Percentiles rank a stretch among this genome's conserved stretches.
These are phyloP conservation scores for Microdochium nivale DNA, from an alignment of 2,329 filamentous ascomycete genomes.

Conservation along the genomic window DNA sequence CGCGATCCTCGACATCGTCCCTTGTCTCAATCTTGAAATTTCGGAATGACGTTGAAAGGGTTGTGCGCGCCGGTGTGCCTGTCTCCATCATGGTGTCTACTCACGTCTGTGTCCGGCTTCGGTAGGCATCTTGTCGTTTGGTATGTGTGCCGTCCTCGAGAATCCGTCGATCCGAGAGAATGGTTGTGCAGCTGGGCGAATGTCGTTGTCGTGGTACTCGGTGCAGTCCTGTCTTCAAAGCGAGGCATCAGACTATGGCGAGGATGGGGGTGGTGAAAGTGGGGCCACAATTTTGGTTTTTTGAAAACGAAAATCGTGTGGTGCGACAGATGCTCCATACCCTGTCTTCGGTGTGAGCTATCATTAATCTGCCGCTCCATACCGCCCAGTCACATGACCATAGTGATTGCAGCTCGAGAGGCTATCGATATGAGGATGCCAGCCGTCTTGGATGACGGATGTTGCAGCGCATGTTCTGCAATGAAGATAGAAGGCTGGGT, in stretches of 20 bases:
- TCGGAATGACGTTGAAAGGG: slow-evolving; percentile 13
- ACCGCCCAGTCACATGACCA: not conserved
- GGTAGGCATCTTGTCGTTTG: slow-evolving; percentile 72
- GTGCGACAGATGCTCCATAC: not conserved
- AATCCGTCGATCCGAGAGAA: slow-evolving; percentile 38
- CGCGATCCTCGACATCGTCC: not conserved
- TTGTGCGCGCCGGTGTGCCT: not conserved
- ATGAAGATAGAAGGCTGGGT: no score
- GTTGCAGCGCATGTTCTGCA: no score
- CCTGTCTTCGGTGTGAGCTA: not conserved
- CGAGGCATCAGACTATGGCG: not conserved
- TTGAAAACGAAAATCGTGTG: not conserved
- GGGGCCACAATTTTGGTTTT: not conserved
- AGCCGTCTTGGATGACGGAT: no score
- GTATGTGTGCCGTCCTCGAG: slow-evolving; percentile 35
- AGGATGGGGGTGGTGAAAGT: not conserved
- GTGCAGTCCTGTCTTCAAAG: not conserved
- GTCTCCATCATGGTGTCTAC: slow-evolving; percentile 27
- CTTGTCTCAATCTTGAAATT: slow-evolving; percentile 7
- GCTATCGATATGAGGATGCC: no score
- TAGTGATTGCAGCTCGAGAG: no score
- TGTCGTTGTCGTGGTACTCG: slow-evolving; percentile 22
- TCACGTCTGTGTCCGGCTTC: slow-evolving; percentile 84
- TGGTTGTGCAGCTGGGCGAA: slow-evolving; percentile 31
- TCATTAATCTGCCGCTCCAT: not conserved